phyloP scores from a whole-genome alignment of 2,329 filamentous ascomycete genomes.

The Trichoderma lentiforme region DNA sequence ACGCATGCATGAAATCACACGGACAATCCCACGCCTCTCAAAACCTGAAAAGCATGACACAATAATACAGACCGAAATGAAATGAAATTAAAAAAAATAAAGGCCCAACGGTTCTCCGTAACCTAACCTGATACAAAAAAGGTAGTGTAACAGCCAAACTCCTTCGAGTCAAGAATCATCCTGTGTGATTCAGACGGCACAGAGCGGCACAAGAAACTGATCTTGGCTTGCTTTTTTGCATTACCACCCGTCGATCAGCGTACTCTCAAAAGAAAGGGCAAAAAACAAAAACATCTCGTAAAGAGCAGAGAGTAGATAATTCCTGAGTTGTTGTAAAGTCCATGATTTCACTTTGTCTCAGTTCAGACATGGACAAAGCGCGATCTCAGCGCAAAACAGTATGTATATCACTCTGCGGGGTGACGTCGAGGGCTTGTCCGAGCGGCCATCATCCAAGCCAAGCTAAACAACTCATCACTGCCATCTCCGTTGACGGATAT shows the following conservation, averaged over 20 bases:
- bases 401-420: background rate
- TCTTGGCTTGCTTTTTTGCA: background rate
- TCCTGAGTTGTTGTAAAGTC: background rate
- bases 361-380: background rate
- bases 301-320: background rate
- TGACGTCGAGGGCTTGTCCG: background rate
- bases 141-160: background rate
- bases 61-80: background rate
- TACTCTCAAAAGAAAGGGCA: background rate
- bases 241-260: background rate
- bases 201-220: background rate
- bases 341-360: constrained; percentile 12
- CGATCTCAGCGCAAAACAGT: background rate
- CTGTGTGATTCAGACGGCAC: background rate
- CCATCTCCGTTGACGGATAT: background rate
- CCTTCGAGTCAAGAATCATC: background rate
- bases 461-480: background rate
- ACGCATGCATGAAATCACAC: background rate
- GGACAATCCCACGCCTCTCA: background rate
- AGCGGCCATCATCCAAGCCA: background rate
- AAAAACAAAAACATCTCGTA: background rate
- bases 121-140: background rate
- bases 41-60: background rate
- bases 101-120: background rate
- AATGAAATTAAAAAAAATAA: background rate